Percentiles rank a stretch among this genome's conserved stretches.
These are phyloP conservation scores for Iberis pinnata DNA, from an alignment of 345 rosid genomes.

Conservation along the genomic window DNA sequence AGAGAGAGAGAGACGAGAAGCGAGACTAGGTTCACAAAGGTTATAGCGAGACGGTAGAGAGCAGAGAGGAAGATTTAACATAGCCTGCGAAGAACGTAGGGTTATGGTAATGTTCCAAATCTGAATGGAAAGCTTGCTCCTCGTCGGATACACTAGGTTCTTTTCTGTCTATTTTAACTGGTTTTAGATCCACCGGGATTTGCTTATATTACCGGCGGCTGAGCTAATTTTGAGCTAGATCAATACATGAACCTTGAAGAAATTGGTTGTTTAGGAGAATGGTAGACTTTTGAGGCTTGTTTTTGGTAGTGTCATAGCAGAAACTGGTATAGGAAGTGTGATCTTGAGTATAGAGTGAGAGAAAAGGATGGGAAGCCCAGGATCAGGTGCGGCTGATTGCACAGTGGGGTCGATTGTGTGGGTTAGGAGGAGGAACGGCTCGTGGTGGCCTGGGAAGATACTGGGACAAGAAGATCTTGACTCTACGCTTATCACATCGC, in stretches of 20 bases:
- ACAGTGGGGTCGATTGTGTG: conserved; percentile 81
- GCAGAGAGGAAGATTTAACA: conserved; percentile 4
- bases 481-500: conserved; percentile 66
- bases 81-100: conserved; percentile 33
- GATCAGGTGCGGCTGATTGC: conserved; percentile 44
- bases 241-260: conserved; percentile 13
- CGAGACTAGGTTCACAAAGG: not conserved
- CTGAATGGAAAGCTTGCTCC: conserved; percentile 56
- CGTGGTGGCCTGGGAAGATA: conserved; percentile 99
- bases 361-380: conserved; percentile 43
- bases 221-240: conserved; percentile 30
- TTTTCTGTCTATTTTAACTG: conserved; percentile 29
- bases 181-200: conserved; percentile 38
- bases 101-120: conserved; percentile 42
- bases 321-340: conserved; percentile 16
- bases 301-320: conserved; percentile 10
- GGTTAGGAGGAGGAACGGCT: conserved; percentile 96
- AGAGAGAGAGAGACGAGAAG: conserved; percentile 12
- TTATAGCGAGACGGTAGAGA: conserved; percentile 5
- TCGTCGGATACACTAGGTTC: conserved; percentile 30
- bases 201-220: conserved; percentile 37
- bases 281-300: conserved; percentile 24
- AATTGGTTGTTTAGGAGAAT: conserved; percentile 14
- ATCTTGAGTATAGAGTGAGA: conserved; percentile 17
- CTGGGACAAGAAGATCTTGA: conserved; percentile 73